phyloP scores from a whole-genome alignment of 2,329 filamentous ascomycete species.

The Penicillium freii region DNA sequence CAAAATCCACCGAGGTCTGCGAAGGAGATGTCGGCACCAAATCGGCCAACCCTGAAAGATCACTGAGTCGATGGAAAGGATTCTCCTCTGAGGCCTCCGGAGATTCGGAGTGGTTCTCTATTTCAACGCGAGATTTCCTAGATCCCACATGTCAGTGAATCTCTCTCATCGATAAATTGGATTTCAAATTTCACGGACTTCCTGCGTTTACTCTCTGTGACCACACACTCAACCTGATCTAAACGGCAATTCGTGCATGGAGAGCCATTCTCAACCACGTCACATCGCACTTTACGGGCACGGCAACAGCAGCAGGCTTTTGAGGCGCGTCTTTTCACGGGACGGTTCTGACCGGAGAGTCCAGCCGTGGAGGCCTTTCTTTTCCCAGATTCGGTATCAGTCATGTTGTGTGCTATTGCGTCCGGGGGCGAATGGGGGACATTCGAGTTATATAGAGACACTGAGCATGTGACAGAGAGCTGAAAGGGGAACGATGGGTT shows the following conservation, averaged over 20 bases:
- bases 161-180: constrained; percentile 13
- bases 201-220: constrained; percentile 79
- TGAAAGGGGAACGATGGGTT: constrained; percentile 1
- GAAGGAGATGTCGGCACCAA: constrained; percentile 43
- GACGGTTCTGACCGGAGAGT: constrained; percentile 53
- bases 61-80: constrained; percentile 29
- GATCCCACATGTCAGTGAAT: constrained; percentile 1
- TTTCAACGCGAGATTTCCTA: constrained; percentile 44
- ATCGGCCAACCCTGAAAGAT: constrained; percentile 32
- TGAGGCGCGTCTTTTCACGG: constrained; percentile 80
- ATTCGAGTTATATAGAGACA: constrained; percentile 16
- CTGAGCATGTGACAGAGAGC: not conserved
- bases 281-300: constrained; percentile 86
- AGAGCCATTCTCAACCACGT: constrained; percentile 81
- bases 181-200: constrained; percentile 36
- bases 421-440: constrained; percentile 21
- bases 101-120: constrained; percentile 39
- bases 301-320: constrained; percentile 88
- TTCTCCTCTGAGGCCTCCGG: constrained; percentile 39
- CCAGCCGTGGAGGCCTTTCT: constrained; percentile 58
- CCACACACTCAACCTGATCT: constrained; percentile 54
- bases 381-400: constrained; percentile 46
- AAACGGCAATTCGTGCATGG: constrained; percentile 81
- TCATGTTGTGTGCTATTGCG: constrained; percentile 18
- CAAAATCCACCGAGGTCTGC: constrained; percentile 47